These are phyloP conservation scores for Tricholoma terreum DNA, from an alignment of 768 basidiomycete species.

Conservation along the genomic window DNA sequence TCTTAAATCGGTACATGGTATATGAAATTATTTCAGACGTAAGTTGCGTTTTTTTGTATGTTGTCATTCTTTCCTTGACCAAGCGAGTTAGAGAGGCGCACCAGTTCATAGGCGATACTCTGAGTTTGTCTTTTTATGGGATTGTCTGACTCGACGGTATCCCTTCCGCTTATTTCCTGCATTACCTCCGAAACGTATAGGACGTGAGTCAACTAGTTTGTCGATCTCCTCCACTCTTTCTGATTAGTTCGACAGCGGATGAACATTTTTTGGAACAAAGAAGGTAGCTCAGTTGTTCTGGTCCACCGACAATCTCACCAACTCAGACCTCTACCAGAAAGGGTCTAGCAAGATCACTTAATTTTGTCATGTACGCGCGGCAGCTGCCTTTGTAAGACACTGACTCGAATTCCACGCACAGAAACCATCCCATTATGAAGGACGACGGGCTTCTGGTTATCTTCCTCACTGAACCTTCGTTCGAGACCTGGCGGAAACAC, in stretches of 20 bases:
- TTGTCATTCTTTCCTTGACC: constrained; percentile 5
- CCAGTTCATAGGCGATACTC: constrained; percentile 86
- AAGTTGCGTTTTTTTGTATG: constrained; percentile 25
- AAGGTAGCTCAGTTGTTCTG: constrained; percentile 40
- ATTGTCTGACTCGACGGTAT: constrained; percentile 80
- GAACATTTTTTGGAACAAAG: constrained; percentile 90
- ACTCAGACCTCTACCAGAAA: constrained; percentile 43
- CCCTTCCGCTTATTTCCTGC: constrained; percentile 88
- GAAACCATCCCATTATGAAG: constrained; percentile 90
- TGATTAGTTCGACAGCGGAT: constrained; percentile 53
- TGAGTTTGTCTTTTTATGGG: constrained; percentile 90
- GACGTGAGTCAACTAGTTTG: constrained; percentile 54
- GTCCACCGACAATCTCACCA: not conserved
- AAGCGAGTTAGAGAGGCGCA: constrained; percentile 46
- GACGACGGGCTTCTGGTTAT: constrained; percentile 80
- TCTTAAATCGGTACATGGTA: constrained; percentile 81
- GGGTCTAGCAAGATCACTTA: constrained; percentile 77
- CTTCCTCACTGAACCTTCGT: constrained; percentile 80
- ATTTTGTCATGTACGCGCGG: constrained; percentile 63
- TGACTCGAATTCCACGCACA: constrained; percentile 19
- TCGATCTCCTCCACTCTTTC: constrained; percentile 6
- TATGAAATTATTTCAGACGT: constrained; percentile 82
- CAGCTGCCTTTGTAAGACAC: not conserved
- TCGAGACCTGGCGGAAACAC: constrained; percentile 87
- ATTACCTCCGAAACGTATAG: constrained; percentile 90